Base-by-base conservation (phyloP, 495 filamentous ascomycete genomes). In the Penicillium roqueforti region DNA sequence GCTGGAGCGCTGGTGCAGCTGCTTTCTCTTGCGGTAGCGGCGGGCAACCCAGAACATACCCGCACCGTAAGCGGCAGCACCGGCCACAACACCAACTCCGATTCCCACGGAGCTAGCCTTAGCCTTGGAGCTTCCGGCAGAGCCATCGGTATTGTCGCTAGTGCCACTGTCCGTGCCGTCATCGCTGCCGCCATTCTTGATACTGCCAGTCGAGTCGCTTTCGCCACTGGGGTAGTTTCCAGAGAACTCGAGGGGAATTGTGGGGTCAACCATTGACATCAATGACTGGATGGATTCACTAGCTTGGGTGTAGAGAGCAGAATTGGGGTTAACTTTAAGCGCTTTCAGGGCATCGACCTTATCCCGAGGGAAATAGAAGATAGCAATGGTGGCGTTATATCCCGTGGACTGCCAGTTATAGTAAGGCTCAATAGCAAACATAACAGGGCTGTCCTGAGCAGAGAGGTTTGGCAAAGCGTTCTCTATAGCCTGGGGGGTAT, bases 11-110 rank as follows among this genome's bases (percentile, higher is more conserved):
- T 83, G 80, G 72, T 97, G 93, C 53, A 83, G 72, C 66, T 86
- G 81, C 74, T 85, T 87, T 75, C 86, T 87, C 74, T 87, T 87
- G 78, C 90, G 91, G 81, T 97, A 98, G 55, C 93, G 80, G 41
- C 95, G 83, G 22, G 93, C 93, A 58, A 97, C 82, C 67, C 92
- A 87, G 73, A 97, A 95, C 93, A 98, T 97, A 68, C 89, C 95
- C n/a, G 89, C 92, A 66, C 92, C 95, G 61, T 98, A 98, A n/a
- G 86, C 87, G 41, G 86, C 85, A 14, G 90, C 90, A 62, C 91
- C 90, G 38, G 79, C 83, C 28, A 91, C 82, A 47, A 88, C 86
- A 60, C 86, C 88, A 42, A 85, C 73, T 43, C 84, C 89, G 67
- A 97, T 90, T 58, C 87, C 91, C 43, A 89, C 87, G n/a, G 87